Base-by-base conservation (phyloP, 192 early-diverging fungal genomes). In the Jimgerdemannia lactiflua region DNA sequence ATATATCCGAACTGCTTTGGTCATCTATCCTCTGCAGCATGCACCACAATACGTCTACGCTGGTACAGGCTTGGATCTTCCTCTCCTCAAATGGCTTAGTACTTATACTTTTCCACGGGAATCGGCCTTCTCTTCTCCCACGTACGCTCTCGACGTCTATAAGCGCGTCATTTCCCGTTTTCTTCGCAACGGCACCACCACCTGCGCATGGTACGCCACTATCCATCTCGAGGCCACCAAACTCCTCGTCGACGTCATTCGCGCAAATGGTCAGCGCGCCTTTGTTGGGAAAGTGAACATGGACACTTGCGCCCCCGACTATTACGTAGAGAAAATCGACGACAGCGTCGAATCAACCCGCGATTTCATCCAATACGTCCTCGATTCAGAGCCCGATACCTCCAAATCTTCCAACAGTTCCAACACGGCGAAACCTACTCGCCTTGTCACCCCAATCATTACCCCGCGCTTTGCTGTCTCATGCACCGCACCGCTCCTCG, bases 241-340 rank as follows among this genome's bases (percentile, higher is more conserved):
- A 70, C 74, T 85, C 18, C 86, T 99, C 70, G 95, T 90, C 3
- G 86, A 94, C 43, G 86, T 92, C 39, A 88, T 95, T 67, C 84
- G 89, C 49, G 79, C 86, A 49, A 79, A 86, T n/a, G 97, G 96
- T 7, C 97, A 99, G 82, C 93, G 97, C 71, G 96, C 93, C 20
- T 94, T 89, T 78, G 90, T 99, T 44, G 97, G 97, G 19, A 97
- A 98, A 78, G 96, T 99, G 71, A 95, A 94, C 87, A 99, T 99
- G 97, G 95, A 97, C 82, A 84, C 91, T 72, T 95, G 97, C 78
- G 80, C 88, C 2, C 95, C 95, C 39, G 87, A 91, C 43, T 91
- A 87, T 76, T 94, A 95, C 80, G 78, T 88, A 39, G 95, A 98
- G 80, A 78, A 85, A 19, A 92, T 91, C 6, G 85, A 90, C 42